These are phyloP conservation scores for Asterochloris erici DNA, from an alignment of 139 green algal species.

Conservation along the genomic window DNA sequence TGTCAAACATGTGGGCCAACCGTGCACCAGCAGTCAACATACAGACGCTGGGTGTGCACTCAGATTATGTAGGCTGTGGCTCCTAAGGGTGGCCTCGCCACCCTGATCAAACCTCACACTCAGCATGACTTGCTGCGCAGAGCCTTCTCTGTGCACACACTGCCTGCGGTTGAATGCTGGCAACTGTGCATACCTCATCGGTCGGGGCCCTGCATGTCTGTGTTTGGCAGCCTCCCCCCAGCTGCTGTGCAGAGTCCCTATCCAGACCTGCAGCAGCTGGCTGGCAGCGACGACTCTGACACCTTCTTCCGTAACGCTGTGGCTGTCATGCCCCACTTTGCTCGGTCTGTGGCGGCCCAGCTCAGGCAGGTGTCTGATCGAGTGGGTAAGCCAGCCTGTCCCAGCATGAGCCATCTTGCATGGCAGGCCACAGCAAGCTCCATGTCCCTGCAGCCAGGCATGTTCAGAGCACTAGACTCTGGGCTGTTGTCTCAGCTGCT, in stretches of 20 bases:
- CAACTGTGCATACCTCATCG: too few species aligned
- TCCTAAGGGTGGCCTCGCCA: too few species aligned
- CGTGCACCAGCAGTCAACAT: not conserved
- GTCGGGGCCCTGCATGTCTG: too few species aligned
- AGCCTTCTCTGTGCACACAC: too few species aligned
- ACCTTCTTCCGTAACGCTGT: constrained; percentile 40
- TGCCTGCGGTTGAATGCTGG: too few species aligned
- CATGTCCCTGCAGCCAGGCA: constrained; percentile 22
- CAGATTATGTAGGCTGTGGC: too few species aligned
- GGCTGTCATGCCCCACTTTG: constrained; percentile 43
- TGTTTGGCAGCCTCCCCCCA: too few species aligned
- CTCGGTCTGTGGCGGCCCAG: constrained; percentile 42
- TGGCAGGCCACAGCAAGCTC: too few species aligned
- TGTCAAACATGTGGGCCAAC: constrained; percentile 10
- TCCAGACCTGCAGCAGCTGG: not conserved
- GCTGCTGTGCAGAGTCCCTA: not conserved
- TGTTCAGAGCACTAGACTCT: constrained; percentile 34
- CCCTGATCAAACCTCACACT: too few species aligned
- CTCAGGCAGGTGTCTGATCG: constrained; percentile 11
- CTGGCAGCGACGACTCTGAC: constrained; percentile 1
- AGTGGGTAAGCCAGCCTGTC: constrained; percentile 22
- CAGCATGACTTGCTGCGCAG: too few species aligned
- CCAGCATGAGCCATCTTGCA: constrained; percentile 20
- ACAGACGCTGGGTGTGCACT: too few species aligned
- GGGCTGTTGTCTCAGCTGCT: constrained; percentile 32